A percentile compares a stretch with the other conserved stretches of the same genome.
Conservation (phyloP, 2,329 filamentous ascomycete genomes). For the Verticillium isaacii region DNA sequence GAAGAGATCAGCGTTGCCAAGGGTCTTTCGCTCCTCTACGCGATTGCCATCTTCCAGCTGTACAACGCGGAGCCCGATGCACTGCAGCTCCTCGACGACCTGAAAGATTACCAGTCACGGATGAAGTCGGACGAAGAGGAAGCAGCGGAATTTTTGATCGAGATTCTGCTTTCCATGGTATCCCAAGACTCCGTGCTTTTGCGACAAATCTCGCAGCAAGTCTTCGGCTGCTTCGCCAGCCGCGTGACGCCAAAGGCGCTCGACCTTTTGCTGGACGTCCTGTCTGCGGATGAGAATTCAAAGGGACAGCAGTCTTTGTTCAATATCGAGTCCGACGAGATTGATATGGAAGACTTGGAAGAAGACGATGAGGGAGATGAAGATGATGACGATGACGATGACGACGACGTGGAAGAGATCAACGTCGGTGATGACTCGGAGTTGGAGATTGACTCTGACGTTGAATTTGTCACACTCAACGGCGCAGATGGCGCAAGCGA, state of each 20-base stretch:
- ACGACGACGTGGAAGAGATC: constrained; percentile 20
- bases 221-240: constrained; percentile 76
- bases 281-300: constrained; percentile 74
- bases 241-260: constrained; percentile 71
- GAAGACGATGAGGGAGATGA: constrained; percentile 31
- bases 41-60: constrained; percentile 78
- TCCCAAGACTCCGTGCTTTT: constrained; percentile 81
- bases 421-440: constrained; percentile 36
- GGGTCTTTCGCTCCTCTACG: constrained; percentile 75
- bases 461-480: constrained; percentile 41
- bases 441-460: constrained; percentile 44
- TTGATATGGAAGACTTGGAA: constrained; percentile 40
- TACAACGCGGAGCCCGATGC: constrained; percentile 89
- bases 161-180: constrained; percentile 85
- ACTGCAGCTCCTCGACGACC: constrained; percentile 73
- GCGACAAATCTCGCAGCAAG: constrained; percentile 80
- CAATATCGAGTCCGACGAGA: constrained; percentile 58
- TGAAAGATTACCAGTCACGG: constrained; percentile 70
- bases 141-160: constrained; percentile 68
- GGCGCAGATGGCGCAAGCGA: constrained; percentile 36
- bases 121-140: constrained; percentile 52
- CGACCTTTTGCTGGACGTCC: constrained; percentile 59
- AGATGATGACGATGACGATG: constrained; percentile 31
- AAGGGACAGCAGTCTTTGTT: constrained; percentile 86
- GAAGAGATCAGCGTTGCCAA: constrained; percentile 41